Evolutionary conservation across 306 rosid genomes (phyloP).

Genomic region (Citrullus mucosospermus): DNA sequence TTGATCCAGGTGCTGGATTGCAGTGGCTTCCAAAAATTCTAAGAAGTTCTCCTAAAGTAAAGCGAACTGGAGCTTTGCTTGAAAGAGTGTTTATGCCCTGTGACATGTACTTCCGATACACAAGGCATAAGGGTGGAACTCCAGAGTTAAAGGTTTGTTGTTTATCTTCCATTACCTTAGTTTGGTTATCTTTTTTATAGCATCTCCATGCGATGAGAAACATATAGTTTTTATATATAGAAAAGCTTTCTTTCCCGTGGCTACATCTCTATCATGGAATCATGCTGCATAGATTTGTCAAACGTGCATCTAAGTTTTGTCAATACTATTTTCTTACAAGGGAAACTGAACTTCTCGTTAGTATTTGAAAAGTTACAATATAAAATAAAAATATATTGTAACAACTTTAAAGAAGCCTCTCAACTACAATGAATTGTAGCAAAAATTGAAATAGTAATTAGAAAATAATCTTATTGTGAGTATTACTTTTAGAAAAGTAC

Average conservation of each 20-base stretch:
- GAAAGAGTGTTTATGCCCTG: slow-evolving; percentile 99
- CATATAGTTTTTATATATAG: neutral
- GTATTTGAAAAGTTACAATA: neutral
- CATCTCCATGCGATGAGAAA: neutral
- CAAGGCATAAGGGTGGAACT: slow-evolving; percentile 97
- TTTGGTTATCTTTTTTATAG: neutral
- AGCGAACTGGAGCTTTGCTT: slow-evolving; percentile 98
- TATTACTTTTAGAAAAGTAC: neutral
- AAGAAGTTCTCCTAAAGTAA: slow-evolving; percentile 91
- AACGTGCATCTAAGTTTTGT: neutral
- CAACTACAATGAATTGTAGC: neutral
- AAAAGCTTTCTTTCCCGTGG: neutral
- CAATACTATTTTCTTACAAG: neutral
- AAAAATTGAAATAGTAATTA: neutral
- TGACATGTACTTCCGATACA: slow-evolving; percentile 86
- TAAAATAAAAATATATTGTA: neutral
- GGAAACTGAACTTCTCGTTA: neutral
- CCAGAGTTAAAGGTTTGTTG: slow-evolving; percentile 68
- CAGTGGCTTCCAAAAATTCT: slow-evolving; percentile 98
- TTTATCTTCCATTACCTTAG: neutral
- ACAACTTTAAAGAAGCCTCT: neutral
- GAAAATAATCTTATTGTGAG: neutral
- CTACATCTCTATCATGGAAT: neutral
- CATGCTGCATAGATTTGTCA: neutral
- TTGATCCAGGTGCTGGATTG: slow-evolving; percentile 99